Conservation (phyloP, 1,284 basidiomycete species). For the Volvariella surrecta region DNA sequence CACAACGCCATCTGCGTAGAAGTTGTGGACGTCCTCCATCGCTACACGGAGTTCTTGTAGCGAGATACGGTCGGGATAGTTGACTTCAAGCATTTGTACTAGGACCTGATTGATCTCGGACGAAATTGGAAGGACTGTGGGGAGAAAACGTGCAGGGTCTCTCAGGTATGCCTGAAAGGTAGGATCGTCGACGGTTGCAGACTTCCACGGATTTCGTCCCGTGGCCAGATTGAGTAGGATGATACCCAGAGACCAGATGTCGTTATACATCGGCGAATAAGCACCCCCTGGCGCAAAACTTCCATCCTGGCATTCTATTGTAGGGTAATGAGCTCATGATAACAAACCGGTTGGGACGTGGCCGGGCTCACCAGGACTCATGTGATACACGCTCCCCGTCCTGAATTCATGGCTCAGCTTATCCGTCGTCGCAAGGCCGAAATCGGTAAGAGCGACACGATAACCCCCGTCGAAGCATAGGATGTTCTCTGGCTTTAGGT, state of each 20-base stretch:
- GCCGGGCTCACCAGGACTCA: slow-evolving; percentile 78
- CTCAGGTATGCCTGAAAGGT: slow-evolving; percentile 64
- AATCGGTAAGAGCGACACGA: slow-evolving; percentile 87
- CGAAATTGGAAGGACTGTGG: slow-evolving; percentile 65
- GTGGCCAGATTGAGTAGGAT: slow-evolving; percentile 92
- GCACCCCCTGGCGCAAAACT: slow-evolving; percentile 48
- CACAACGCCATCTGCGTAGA: slow-evolving; percentile 62
- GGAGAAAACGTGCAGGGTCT: slow-evolving; percentile 54
- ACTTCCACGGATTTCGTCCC: slow-evolving; percentile 95
- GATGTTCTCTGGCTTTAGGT: slow-evolving; percentile 97
- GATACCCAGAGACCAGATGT: slow-evolving; percentile 96
- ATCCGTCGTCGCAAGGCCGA: slow-evolving; percentile 94
- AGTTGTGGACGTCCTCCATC: slow-evolving; percentile 53
- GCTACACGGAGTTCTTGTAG: slow-evolving; percentile 61
- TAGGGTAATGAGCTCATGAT: slow-evolving; percentile 5
- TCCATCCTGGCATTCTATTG: slow-evolving; percentile 83
- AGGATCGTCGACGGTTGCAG: slow-evolving; percentile 66
- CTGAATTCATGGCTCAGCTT: slow-evolving; percentile 83
- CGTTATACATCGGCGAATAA: slow-evolving; percentile 88
- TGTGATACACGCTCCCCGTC: slow-evolving; percentile 93
- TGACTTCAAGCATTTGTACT: slow-evolving; percentile 56
- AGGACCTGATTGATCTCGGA: slow-evolving; percentile 57
- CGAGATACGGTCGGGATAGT: slow-evolving; percentile 59
- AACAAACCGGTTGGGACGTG: neutral
- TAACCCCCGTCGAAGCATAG: slow-evolving; percentile 76